A percentile compares a stretch with the other conserved stretches of the same genome.
phyloP scores from a whole-genome alignment of 2,329 filamentous ascomycete species.

The Penicillium sp. region DNA sequence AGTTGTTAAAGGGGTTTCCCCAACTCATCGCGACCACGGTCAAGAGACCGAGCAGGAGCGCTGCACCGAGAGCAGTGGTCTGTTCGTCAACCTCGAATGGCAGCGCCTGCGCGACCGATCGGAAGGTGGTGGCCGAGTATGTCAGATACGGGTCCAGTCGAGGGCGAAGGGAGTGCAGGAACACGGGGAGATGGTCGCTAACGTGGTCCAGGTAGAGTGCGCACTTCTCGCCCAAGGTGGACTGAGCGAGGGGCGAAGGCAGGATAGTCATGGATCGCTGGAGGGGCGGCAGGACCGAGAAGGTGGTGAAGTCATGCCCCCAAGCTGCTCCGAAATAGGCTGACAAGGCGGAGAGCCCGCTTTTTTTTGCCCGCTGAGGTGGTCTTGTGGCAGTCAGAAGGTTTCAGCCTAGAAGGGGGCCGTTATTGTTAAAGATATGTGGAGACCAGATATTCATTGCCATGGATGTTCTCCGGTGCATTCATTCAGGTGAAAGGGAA shows the following conservation, averaged over 20 bases:
- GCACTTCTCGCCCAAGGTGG: conserved; percentile 50
- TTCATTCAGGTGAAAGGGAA: neutral
- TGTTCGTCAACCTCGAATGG: conserved; percentile 31
- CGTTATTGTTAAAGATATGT: neutral
- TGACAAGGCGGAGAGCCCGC: conserved; percentile 36
- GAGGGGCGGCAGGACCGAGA: conserved; percentile 17
- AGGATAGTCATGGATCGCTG: conserved; percentile 48
- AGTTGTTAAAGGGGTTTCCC: conserved; percentile 39
- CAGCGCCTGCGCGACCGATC: conserved; percentile 32
- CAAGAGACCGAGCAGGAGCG: conserved; percentile 38
- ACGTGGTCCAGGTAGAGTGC: conserved; percentile 47
- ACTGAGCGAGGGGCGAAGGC: conserved; percentile 45
- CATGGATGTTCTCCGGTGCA: neutral
- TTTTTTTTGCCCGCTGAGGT: conserved; percentile 32
- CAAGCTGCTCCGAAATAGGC: conserved; percentile 21
- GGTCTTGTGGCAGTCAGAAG: neutral
- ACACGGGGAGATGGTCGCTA: conserved; percentile 39
- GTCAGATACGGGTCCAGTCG: conserved; percentile 36
- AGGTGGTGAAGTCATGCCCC: conserved; percentile 28
- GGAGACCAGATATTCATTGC: neutral
- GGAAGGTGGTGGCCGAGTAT: conserved; percentile 34
- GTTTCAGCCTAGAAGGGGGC: neutral
- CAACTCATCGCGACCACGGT: conserved; percentile 44
- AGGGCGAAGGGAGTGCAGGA: conserved; percentile 42
- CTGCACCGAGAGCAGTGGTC: conserved; percentile 33